Percentiles rank a stretch among this genome's conserved stretches.
Evolutionary conservation across 139 green algal genomes (phyloP).

Genomic region (Limnomonas spitsbergensis): DNA sequence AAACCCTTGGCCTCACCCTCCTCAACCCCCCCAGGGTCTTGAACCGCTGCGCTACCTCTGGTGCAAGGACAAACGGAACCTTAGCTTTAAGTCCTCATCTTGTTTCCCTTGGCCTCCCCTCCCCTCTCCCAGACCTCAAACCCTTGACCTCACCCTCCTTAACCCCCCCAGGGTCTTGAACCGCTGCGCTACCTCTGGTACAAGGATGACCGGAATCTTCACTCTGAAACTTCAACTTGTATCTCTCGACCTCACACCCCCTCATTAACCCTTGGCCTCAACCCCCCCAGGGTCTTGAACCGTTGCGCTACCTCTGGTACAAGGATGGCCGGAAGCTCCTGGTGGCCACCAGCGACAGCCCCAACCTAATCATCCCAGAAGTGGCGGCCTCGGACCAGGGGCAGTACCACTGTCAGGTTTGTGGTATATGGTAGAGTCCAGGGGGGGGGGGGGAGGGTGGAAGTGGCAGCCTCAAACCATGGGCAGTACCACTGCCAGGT

Average conservation of each 20-base stretch:
- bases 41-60: no score
- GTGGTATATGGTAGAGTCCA: background rate
- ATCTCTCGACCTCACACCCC: no score
- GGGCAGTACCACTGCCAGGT: constrained; percentile 35
- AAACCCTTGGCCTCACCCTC: no score
- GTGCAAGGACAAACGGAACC: no score
- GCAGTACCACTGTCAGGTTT: constrained; percentile 33
- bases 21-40: no score
- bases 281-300: constrained; percentile 46
- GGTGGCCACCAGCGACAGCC: constrained; percentile 39
- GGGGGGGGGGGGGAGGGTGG: background rate
- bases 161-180: constrained; percentile 41
- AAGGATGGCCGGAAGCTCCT: constrained; percentile 45
- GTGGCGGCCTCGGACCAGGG: constrained; percentile 19
- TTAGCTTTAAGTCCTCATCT: no score
- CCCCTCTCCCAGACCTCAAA: no score
- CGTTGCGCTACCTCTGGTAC: constrained; percentile 58
- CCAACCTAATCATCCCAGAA: constrained; percentile 46
- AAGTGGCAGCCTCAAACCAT: constrained; percentile 19
- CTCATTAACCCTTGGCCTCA: background rate
- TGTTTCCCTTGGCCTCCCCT: no score
- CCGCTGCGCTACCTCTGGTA: constrained; percentile 60
- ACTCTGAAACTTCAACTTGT: no score
- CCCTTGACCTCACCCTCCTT: background rate
- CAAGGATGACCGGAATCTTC: constrained; percentile 46